Evolutionary conservation across 169 alveolate genomes (phyloP).

Genomic region (Haemoproteus tartakovskyi): DNA sequence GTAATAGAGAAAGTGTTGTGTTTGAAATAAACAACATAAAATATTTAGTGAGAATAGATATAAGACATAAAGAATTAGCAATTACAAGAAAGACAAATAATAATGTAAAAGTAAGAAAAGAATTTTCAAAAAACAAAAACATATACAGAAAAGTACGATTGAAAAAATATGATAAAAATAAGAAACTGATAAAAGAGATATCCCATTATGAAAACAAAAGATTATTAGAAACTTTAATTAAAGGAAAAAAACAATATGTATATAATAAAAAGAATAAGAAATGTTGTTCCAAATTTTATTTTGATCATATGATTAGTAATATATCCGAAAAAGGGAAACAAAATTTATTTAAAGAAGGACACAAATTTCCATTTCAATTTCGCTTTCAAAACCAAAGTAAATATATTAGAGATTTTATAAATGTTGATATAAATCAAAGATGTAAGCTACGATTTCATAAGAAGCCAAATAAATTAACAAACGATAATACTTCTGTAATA

Average conservation of each 20-base stretch:
- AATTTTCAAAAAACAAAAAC: slow-evolving; percentile 4
- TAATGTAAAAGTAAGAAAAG: slow-evolving; percentile 7
- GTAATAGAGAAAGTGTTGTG: too few relatives aligned
- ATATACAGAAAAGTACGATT: not conserved
- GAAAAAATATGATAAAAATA: slow-evolving; percentile 1
- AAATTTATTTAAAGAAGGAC: not conserved
- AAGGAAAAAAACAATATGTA: slow-evolving; percentile 1
- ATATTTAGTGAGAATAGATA: not conserved
- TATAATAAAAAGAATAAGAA: slow-evolving; percentile 9
- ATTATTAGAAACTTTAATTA: slow-evolving; percentile 1
- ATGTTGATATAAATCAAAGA: too few relatives aligned
- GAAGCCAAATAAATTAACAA: not conserved
- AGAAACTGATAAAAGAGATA: not conserved
- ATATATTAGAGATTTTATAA: too few relatives aligned
- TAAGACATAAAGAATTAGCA: not conserved
- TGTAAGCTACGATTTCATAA: not conserved
- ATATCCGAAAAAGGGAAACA: not conserved
- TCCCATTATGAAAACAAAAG: slow-evolving; percentile 5
- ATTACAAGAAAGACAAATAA: not conserved
- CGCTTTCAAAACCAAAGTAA: too few relatives aligned
- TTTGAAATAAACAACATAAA: slow-evolving; percentile 4
- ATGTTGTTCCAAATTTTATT: not conserved
- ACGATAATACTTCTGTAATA: not conserved
- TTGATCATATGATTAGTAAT: slow-evolving; percentile 7
- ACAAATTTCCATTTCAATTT: not conserved